Percentiles rank a stretch among this genome's conserved stretches.
Conservation (phyloP, 768 basidiomycete genomes). For the Boletus edulis region DNA sequence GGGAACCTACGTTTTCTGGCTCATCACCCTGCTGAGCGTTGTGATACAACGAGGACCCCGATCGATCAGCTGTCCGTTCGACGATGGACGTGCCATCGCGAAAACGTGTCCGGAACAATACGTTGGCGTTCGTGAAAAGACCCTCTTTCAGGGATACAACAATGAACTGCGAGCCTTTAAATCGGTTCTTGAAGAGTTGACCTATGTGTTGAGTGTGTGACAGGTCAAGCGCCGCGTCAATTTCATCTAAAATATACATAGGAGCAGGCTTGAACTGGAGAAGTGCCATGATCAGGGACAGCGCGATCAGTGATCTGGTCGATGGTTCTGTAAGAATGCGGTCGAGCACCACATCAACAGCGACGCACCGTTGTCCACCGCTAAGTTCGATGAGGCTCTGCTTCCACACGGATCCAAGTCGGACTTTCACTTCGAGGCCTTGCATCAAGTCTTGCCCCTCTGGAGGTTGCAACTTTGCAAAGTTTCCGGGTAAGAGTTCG, state of each 20-base stretch:
- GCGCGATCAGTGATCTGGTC: constrained; percentile 88
- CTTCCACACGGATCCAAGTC: constrained; percentile 95
- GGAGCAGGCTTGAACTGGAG: constrained; percentile 99
- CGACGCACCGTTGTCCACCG: constrained; percentile 87
- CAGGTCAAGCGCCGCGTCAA: constrained; percentile 94
- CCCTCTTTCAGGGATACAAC: constrained; percentile 97
- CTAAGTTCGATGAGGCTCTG: constrained; percentile 95
- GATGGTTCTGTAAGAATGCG: neutral
- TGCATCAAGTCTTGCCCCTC: constrained; percentile 92
- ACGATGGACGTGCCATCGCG: constrained; percentile 92
- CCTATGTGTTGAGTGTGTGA: constrained; percentile 98
- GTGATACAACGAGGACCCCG: constrained; percentile 45
- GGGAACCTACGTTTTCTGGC: constrained; percentile 11
- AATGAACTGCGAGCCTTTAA: constrained; percentile 98
- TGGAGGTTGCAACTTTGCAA: constrained; percentile 90
- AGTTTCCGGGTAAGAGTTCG: constrained; percentile 93
- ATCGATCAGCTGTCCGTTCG: constrained; percentile 71
- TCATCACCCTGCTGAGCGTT: constrained; percentile 11
- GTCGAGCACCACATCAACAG: neutral
- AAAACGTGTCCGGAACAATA: constrained; percentile 90
- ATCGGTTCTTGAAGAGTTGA: constrained; percentile 93
- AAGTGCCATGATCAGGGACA: constrained; percentile 97
- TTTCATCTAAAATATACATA: constrained; percentile 99
- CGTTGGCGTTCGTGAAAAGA: constrained; percentile 96
- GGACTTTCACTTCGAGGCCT: constrained; percentile 97